Evolutionary conservation across 208 protist species (phyloP), one percentile per base, ranked within the genome.

Genomic region (Acanthamoeba rhysodes): DNA sequence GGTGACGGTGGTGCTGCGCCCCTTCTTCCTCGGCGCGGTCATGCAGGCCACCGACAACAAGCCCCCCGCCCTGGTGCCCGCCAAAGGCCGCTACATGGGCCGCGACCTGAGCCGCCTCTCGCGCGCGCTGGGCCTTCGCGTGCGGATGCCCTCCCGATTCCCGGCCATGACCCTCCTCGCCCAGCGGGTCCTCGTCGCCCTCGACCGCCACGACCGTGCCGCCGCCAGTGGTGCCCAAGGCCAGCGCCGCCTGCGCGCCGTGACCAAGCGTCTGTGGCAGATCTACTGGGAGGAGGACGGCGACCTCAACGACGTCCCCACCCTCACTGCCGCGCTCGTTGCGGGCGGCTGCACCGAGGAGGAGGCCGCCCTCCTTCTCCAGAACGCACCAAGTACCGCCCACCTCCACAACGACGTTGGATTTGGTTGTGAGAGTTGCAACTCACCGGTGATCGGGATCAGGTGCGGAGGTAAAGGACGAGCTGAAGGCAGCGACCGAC

Each of bases 21-120:
- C 90, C 50, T 84, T 94, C 68, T 82, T 94, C 27, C 90, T 94
- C 48, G 90, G 90, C 18, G 90, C 29, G 4, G 50, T 94, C 64
- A 94, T 94, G 90, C 7, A 55, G 27, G 70, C 68, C 4, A 45
- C 90, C 20, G 70, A n/a, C 45, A 94, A 94, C 90, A 59, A 59
- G 64, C 90, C 90, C 4, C 90, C 90, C 29, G 70, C 70, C 24
- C 24, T 20, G 4, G 34, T 84, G 16, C 68, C 90, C 20, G 90
- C 90, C 45, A 94, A 84, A n/a, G 90, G 14, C 18, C 45, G 27
- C 55, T 94, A 84, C 68, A 94, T 94, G 90, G 29, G 22, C 5
- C 80, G 34, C 59, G 90, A 94, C 48, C 24, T 94, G 4, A 34
- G 6, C 3, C 41, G 41, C 18, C 20, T 34, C 68, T 55, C 70